These are phyloP conservation scores for Caryopteris hybrid DNA, from an alignment of 305 asterid genomes.

Conservation along the genomic window DNA sequence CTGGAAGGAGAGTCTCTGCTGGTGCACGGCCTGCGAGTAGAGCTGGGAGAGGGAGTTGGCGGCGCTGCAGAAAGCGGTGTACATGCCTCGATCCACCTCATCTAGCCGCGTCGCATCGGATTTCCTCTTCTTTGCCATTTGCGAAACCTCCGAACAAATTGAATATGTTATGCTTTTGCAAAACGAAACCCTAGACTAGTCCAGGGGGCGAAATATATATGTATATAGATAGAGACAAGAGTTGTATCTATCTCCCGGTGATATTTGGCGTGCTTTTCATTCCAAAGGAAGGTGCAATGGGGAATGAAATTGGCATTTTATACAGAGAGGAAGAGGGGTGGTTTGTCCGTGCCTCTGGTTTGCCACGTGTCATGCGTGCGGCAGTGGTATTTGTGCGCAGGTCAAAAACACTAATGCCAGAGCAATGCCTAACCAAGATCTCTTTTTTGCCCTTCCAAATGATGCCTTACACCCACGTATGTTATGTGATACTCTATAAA, in stretches of 20 bases:
- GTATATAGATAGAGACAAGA: not conserved
- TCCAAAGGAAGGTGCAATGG: not conserved
- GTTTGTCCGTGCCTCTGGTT: not conserved
- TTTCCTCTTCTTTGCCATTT: slow-evolving; percentile 66
- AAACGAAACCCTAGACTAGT: slow-evolving; percentile 24
- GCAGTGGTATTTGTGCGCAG: too few species aligned
- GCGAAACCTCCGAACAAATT: not conserved
- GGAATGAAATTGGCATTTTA: slow-evolving; percentile 11
- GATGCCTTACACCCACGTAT: too few species aligned
- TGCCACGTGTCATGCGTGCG: slow-evolving; percentile 20
- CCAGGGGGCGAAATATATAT: not conserved
- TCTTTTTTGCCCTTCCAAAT: too few species aligned
- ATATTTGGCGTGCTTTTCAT: slow-evolving; percentile 13
- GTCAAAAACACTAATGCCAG: too few species aligned
- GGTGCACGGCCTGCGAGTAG: slow-evolving; percentile 55
- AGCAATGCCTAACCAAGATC: too few species aligned
- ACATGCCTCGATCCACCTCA: slow-evolving; percentile 59
- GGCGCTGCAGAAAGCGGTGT: slow-evolving; percentile 51
- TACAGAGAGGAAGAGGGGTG: not conserved
- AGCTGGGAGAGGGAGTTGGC: slow-evolving; percentile 64
- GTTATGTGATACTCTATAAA: too few species aligned
- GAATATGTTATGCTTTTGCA: not conserved
- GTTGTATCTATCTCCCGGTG: not conserved
- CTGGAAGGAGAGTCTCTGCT: slow-evolving; percentile 55
- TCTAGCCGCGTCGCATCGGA: slow-evolving; percentile 55